phyloP scores from a whole-genome alignment of 139 green algal genomes.

The Coelastrella sp. region DNA sequence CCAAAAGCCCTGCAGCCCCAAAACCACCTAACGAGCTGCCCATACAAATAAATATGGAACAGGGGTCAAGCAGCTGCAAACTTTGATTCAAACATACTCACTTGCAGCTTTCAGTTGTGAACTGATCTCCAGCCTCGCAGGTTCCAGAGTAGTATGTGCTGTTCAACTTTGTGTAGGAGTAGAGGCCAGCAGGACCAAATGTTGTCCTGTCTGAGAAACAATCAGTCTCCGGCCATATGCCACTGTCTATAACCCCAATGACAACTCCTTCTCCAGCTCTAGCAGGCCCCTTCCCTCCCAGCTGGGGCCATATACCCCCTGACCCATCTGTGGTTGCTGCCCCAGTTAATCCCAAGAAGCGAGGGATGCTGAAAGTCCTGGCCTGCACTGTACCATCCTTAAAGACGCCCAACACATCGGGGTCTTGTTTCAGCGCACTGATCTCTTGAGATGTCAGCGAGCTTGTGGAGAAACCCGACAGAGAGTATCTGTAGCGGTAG shows the following conservation, averaged over 20 bases:
- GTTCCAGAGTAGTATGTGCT: neutral
- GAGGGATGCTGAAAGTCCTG: neutral
- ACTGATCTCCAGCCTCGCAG: neutral
- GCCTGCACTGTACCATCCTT: neutral
- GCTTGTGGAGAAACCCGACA: neutral
- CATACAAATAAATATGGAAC: neutral
- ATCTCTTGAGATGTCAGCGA: neutral
- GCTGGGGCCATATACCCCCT: neutral
- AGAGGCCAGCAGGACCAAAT: neutral
- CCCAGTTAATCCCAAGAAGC: neutral
- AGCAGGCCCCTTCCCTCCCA: neutral
- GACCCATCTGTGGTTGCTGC: neutral
- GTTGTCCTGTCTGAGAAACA: neutral
- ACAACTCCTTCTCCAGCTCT: conserved; percentile 58
- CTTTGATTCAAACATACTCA: neutral
- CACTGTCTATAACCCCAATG: conserved; percentile 92
- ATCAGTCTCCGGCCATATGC: conserved; percentile 67
- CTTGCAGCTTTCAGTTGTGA: neutral
- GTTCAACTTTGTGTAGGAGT: neutral
- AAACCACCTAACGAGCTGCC: neutral
- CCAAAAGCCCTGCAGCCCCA: neutral
- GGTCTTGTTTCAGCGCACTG: neutral
- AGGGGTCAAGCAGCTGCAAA: neutral
- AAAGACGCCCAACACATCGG: neutral
- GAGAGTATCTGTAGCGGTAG: neutral